Base-by-base conservation (phyloP, 2,329 filamentous ascomycete species). In the Epichloe brachyelytri region DNA sequence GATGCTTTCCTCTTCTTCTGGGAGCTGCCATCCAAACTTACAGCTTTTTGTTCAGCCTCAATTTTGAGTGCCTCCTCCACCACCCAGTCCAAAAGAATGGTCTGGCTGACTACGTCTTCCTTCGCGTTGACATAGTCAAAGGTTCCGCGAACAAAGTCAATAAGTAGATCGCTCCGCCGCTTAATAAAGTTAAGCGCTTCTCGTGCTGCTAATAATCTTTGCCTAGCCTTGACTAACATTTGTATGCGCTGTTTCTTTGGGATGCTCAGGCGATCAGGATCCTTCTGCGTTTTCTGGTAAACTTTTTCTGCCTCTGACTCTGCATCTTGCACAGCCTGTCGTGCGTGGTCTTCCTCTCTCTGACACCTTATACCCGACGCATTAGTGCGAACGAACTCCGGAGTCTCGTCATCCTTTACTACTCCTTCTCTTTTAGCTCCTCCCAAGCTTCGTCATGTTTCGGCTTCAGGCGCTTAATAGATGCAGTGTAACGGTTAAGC, bases 361-460 rank as follows among this genome's bases (percentile, higher is more conserved):
- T 49, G 20, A 15, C 17, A 17, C 19, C 46, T 12, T 40, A 15
- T 49, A 17, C 26, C 26, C 5, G 51, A 52, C 5, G 19, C 30
- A 15, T 11, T 1, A 7, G 52, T 55, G 12, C 53, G 53, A 7
- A 57, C 37, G n/a, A 43, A 56, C 14, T 55, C 51, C 19, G 48
- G 46, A 5, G 54, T 56, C 20, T 56, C 56, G 36, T 54, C 48
- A 46, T 50, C 45, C 39, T 55, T 60, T 19, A 64, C 40, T 41
- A 66, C 50, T 12, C 58, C 55, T 37, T 56, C 53, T 19, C 37
- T 63, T 60, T 46, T 30, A 68, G 58, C 51, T 56, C 54, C 54
- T 62, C 57, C 64, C 63, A 66, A 17, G 57, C 58, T 54, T 57
- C 54, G 46, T 68, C 60, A 46, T 63, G 57, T 4, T 54, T 26